Conservation (phyloP, 116 monocot genomes). For the Posidonia oceanica region DNA sequence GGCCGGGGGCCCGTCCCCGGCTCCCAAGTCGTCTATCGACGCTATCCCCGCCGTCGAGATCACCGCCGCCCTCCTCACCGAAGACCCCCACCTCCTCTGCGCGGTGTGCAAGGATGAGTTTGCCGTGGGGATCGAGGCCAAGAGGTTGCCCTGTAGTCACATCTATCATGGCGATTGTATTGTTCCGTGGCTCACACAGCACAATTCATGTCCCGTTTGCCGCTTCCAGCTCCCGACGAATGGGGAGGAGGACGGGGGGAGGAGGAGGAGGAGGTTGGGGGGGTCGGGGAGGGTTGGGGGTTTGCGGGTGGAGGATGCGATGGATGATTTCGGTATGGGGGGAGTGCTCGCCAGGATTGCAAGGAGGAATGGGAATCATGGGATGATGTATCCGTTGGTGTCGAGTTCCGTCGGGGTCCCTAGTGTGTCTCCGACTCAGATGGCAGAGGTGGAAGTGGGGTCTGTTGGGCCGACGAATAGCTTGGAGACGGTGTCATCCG, state of each 20-base stretch:
- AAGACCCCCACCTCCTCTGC: constrained; percentile 21
- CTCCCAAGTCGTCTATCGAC: constrained; percentile 23
- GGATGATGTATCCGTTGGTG: not conserved
- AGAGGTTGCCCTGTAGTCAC: constrained; percentile 37
- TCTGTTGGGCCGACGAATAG: constrained; percentile 13
- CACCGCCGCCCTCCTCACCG: constrained; percentile 15
- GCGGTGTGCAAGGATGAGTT: constrained; percentile 52
- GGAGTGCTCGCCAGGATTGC: constrained; percentile 10
- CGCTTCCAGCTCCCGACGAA: constrained; percentile 27
- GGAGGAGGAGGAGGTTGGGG: not conserved
- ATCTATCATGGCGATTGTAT: constrained; percentile 47
- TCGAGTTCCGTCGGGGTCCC: not conserved
- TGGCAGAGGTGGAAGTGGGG: constrained; percentile 7
- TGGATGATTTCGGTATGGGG: constrained; percentile 9
- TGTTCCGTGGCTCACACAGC: constrained; percentile 37
- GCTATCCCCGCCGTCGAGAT: constrained; percentile 28
- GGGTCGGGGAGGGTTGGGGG: not conserved
- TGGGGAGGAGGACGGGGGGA: not conserved
- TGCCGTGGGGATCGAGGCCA: constrained; percentile 9
- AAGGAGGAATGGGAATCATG: constrained; percentile 5
- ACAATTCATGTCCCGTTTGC: constrained; percentile 48
- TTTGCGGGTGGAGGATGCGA: not conserved
- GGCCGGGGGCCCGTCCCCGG: not conserved
- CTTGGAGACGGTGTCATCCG: constrained; percentile 13
- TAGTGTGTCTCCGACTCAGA: constrained; percentile 3